phyloP scores from a whole-genome alignment of 768 basidiomycete species.

The Amanita subjunquillea region DNA sequence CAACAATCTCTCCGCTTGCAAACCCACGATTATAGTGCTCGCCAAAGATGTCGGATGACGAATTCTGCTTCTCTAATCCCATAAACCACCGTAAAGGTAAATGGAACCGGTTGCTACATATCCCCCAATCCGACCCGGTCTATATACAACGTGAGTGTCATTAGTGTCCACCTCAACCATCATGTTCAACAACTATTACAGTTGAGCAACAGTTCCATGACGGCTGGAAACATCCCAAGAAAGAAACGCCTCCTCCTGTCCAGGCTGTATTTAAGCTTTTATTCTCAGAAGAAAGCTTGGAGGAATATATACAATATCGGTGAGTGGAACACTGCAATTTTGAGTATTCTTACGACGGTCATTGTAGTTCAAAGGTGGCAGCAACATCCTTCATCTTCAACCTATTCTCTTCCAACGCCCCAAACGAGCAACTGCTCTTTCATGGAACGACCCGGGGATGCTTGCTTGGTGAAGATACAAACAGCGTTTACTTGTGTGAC shows the following conservation, averaged over 20 bases:
- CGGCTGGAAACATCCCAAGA: slow-evolving; percentile 49
- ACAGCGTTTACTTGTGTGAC: slow-evolving; percentile 36
- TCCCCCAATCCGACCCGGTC: slow-evolving; percentile 23
- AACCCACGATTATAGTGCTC: neutral
- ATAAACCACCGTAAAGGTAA: slow-evolving; percentile 26
- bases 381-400: neutral
- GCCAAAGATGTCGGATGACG: slow-evolving; percentile 21
- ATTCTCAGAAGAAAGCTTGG: slow-evolving; percentile 30
- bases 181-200: slow-evolving; percentile 12
- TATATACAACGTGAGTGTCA: slow-evolving; percentile 30
- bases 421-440: slow-evolving; percentile 50
- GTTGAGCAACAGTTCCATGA: slow-evolving; percentile 40
- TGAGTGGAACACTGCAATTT: slow-evolving; percentile 11
- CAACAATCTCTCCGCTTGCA: neutral
- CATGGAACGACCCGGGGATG: slow-evolving; percentile 60
- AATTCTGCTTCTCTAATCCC: slow-evolving; percentile 33
- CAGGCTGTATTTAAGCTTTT: slow-evolving; percentile 43
- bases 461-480: slow-evolving; percentile 40
- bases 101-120: slow-evolving; percentile 30
- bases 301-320: slow-evolving; percentile 38
- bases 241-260: slow-evolving; percentile 33
- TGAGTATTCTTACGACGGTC: neutral
- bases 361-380: neutral
- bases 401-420: slow-evolving; percentile 17
- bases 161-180: neutral